phyloP scores from a whole-genome alignment of 2,329 filamentous ascomycete species.

The Pseudogymnoascus sp. region DNA sequence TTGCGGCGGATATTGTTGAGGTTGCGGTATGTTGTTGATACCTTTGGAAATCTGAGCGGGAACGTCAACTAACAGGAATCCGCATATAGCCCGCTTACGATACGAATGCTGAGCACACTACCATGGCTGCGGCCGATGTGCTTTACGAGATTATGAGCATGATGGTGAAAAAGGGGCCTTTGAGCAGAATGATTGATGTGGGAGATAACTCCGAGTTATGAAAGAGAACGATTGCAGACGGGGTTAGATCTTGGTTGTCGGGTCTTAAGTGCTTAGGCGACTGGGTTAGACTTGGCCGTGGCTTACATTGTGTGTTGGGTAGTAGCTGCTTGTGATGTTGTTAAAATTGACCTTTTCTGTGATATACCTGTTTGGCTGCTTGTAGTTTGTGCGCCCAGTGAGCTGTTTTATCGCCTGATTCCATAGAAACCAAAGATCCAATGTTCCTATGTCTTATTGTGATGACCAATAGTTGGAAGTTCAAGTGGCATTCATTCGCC shows the following conservation, averaged over 20 bases:
- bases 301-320: too few species aligned
- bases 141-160: constrained; percentile 73
- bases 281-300: background rate
- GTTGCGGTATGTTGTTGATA: constrained; percentile 38
- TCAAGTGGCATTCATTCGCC: background rate
- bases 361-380: too few species aligned
- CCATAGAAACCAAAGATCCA: background rate
- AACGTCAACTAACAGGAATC: background rate
- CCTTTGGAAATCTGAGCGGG: constrained; percentile 24
- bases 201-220: constrained; percentile 12
- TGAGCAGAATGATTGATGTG: constrained; percentile 40
- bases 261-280: background rate
- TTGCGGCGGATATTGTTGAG: constrained; percentile 65
- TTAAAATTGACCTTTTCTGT: too few species aligned
- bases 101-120: constrained; percentile 63
- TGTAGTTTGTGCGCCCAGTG: too few species aligned
- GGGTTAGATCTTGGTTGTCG: background rate
- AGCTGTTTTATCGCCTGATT: background rate
- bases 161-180: constrained; percentile 71
- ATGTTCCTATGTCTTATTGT: background rate
- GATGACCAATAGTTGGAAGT: background rate
- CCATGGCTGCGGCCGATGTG: constrained; percentile 63
- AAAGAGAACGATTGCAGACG: background rate
- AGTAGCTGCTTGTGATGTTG: too few species aligned
- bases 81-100: constrained; percentile 50